A percentile compares a stretch with the other conserved stretches of the same genome.
These are phyloP conservation scores for Aspergillus carlsbadensis DNA, from an alignment of 495 filamentous ascomycete species.

Conservation along the genomic window DNA sequence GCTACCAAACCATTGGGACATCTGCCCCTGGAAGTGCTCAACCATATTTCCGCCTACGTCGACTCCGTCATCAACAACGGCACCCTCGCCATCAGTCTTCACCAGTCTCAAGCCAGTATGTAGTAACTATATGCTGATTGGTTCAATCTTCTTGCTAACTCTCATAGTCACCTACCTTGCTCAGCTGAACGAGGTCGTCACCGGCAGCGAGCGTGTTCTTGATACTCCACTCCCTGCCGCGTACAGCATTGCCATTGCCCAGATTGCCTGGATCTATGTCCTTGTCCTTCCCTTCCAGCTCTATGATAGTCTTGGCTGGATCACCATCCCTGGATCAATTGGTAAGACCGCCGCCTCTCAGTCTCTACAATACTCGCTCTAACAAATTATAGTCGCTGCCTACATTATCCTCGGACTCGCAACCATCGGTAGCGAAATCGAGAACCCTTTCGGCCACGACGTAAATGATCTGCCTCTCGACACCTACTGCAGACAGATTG, in stretches of 20 bases:
- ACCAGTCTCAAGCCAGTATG: slow-evolving; percentile 47
- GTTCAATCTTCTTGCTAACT: slow-evolving; percentile 2
- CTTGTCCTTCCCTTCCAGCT: slow-evolving; percentile 84
- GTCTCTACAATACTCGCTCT: neutral
- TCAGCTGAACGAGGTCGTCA: slow-evolving; percentile 69
- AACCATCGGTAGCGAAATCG: slow-evolving; percentile 81
- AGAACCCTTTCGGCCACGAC: slow-evolving; percentile 85
- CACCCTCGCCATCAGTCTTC: slow-evolving; percentile 49
- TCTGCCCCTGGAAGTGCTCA: slow-evolving; percentile 74
- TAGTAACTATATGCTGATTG: neutral
- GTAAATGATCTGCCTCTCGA: slow-evolving; percentile 86
- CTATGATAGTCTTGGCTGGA: slow-evolving; percentile 58
- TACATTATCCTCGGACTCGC: slow-evolving; percentile 92
- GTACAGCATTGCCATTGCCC: slow-evolving; percentile 81
- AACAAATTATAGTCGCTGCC: slow-evolving; percentile 52
- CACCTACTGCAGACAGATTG: slow-evolving; percentile 69
- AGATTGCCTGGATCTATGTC: slow-evolving; percentile 88
- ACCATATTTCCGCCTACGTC: slow-evolving; percentile 65
- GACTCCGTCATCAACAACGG: slow-evolving; percentile 55
- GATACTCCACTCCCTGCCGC: slow-evolving; percentile 82
- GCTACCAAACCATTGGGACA: slow-evolving; percentile 66
- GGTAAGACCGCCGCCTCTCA: slow-evolving; percentile 34
- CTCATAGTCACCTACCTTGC: slow-evolving; percentile 34
- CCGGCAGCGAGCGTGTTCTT: slow-evolving; percentile 75
- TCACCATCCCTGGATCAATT: slow-evolving; percentile 83